Percentiles rank a stretch among this genome's conserved stretches.
phyloP scores from a whole-genome alignment of 768 basidiomycete genomes.

The Lactarius trivialis region DNA sequence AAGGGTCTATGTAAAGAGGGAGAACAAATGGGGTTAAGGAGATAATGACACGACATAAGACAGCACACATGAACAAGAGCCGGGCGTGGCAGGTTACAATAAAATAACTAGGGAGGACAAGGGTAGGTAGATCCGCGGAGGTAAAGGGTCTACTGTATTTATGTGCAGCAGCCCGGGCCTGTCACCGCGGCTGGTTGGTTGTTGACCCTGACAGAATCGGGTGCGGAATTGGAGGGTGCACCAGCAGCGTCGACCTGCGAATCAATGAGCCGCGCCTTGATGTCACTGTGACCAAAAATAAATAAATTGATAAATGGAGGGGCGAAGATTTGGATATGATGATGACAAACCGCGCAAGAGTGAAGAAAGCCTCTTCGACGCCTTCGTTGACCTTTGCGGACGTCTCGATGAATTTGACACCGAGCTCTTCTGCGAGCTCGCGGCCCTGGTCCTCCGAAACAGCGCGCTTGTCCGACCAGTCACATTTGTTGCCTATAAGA shows the following conservation, averaged over 20 bases:
- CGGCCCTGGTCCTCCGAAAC: constrained; percentile 90
- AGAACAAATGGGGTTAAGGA: constrained; percentile 3
- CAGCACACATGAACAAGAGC: constrained; percentile 4
- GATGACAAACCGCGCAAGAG: constrained; percentile 74
- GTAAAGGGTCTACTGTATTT: not conserved
- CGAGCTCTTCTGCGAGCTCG: constrained; percentile 87
- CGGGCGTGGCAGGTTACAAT: constrained; percentile 1
- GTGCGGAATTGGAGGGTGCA: constrained; percentile 31
- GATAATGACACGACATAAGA: constrained; percentile 3
- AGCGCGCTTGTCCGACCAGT: constrained; percentile 93
- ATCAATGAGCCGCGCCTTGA: constrained; percentile 96
- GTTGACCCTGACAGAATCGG: constrained; percentile 61
- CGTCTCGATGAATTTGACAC: constrained; percentile 97
- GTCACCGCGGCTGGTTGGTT: constrained; percentile 47
- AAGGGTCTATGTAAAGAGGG: constrained; percentile 4
- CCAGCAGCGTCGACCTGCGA: constrained; percentile 66
- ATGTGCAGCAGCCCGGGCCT: constrained; percentile 42
- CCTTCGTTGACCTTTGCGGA: constrained; percentile 96
- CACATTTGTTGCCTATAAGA: constrained; percentile 97
- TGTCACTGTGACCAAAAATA: constrained; percentile 57
- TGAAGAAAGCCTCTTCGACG: constrained; percentile 98
- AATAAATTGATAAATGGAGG: not conserved
- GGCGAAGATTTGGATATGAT: not conserved
- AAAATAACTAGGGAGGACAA: constrained; percentile 7
- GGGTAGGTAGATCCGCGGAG: not conserved